Evolutionary conservation across 805 yeast genomes (phyloP).

Genomic region (Candida hungchunana): DNA sequence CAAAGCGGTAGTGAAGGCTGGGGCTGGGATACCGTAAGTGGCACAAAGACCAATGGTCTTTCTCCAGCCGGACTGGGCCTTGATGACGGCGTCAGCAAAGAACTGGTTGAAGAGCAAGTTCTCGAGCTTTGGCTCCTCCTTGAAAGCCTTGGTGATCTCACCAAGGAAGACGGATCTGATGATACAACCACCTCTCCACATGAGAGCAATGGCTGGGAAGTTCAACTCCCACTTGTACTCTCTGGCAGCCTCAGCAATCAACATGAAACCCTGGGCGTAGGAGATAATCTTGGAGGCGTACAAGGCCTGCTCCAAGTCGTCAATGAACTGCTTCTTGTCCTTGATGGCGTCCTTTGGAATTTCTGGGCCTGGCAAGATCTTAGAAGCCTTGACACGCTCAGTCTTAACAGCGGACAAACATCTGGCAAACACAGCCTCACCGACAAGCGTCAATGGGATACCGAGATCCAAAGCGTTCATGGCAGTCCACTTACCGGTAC

Average conservation of each 20-base stretch:
- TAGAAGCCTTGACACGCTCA: slow-evolving; percentile 87
- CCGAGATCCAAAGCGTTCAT: slow-evolving; percentile 96
- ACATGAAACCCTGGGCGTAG: slow-evolving; percentile 99
- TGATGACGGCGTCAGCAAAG: slow-evolving; percentile 85
- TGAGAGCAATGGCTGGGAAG: slow-evolving; percentile 96
- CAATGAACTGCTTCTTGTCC: slow-evolving; percentile 81
- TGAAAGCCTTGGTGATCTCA: slow-evolving; percentile 95
- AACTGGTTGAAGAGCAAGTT: slow-evolving; percentile 93
- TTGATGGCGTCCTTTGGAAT: slow-evolving; percentile 58
- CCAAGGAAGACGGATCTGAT: slow-evolving; percentile 97
- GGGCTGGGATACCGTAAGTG: slow-evolving; percentile 90
- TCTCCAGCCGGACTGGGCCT: slow-evolving; percentile 98
- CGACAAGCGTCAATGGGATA: slow-evolving; percentile 96
- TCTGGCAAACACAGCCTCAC: slow-evolving; percentile 98
- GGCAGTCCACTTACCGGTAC: slow-evolving; percentile 99
- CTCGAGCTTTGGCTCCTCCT: slow-evolving; percentile 88
- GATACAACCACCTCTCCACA: slow-evolving; percentile 99
- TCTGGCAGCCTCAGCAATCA: slow-evolving; percentile 96
- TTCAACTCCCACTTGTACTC: slow-evolving; percentile 96
- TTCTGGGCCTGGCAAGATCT: slow-evolving; percentile 73
- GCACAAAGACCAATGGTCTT: slow-evolving; percentile 73
- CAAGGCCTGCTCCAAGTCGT: slow-evolving; percentile 94
- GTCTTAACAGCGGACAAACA: slow-evolving; percentile 88
- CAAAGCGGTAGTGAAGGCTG: slow-evolving; percentile 96
- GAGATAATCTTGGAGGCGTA: slow-evolving; percentile 98